Evolutionary conservation across 768 basidiomycete species (phyloP), one percentile per base, ranked within the genome.

Genomic region (Lactarius sanguifluus): DNA sequence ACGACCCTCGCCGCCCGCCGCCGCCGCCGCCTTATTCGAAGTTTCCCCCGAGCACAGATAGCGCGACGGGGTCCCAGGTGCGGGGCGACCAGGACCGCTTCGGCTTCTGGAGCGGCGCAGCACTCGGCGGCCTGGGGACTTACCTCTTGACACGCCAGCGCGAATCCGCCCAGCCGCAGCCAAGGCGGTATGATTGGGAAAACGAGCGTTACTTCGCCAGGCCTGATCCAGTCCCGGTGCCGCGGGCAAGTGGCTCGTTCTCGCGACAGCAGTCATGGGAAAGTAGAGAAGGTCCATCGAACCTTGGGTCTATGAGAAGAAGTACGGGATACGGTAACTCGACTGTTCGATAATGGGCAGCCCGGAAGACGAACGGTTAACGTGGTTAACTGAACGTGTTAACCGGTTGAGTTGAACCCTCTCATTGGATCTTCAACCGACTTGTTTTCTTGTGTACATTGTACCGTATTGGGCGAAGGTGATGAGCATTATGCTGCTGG

Each of bases 381-480:
- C 16, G 40, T 41, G 40, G 38, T 38, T 15, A 36, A 38, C 3
- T 12, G 36, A 38, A 38, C 12, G 36, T 38, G 38, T 41, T 18
- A 41, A 41, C 41, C 16, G 41, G 16, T 41, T 16, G 40, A 16
- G 15, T 40, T 18, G 41, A 18, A 7, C 41, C 34, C 41, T 41
- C 41, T 41, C 41, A 41, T 41, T 41, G 41, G 40, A 41, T 41
- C 20, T 47, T 23, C 43, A n/a, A 47, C 10, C n/a, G 9, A 12
- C n/a, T 50, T 18, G 41, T 41, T 50, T 47, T 50, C 43, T 45
- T 45, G 20, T 45, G 4, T 45, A 50, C 25, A 52, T 25, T 25
- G n/a, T n/a, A n/a, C n/a, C 75, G 96, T 98, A 30, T 80, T 98
- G 20, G 96, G 96, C 23, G 96, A 98, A 75, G 96, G 96, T 2